phyloP scores from a whole-genome alignment of 2,329 filamentous ascomycete species.

The Pseudopithomyces chartarum region DNA sequence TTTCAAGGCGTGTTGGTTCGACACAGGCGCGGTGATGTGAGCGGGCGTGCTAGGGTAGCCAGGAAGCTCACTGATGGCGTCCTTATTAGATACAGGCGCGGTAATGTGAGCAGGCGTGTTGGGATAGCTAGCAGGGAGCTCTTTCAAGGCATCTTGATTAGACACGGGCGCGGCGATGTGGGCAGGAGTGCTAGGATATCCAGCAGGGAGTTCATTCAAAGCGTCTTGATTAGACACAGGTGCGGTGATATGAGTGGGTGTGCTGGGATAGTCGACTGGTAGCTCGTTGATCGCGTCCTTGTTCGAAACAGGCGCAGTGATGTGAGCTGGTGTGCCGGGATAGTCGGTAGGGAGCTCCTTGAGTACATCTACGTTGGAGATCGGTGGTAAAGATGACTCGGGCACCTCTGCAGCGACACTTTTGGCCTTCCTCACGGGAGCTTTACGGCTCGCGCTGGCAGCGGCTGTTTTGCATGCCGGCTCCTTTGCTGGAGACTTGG shows the following conservation, averaged over 20 bases:
- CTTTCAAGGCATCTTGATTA: constrained; percentile 1
- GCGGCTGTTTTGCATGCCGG: constrained; percentile 29
- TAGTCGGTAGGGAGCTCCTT: neutral
- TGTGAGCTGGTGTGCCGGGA: constrained; percentile 26
- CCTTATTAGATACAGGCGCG: constrained; percentile 20
- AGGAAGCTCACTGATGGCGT: constrained; percentile 19
- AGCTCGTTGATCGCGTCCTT: constrained; percentile 19
- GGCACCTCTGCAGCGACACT: constrained; percentile 18
- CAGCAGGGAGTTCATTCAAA: neutral
- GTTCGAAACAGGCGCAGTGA: constrained; percentile 13
- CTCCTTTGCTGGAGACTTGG: constrained; percentile 31
- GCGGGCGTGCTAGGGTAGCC: constrained; percentile 6
- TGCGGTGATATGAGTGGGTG: constrained; percentile 7
- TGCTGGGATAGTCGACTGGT: constrained; percentile 3
- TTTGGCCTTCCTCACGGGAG: constrained; percentile 11
- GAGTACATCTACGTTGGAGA: neutral
- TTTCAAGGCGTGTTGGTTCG: neutral
- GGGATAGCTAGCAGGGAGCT: constrained; percentile 19
- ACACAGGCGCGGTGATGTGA: constrained; percentile 3
- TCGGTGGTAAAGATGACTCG: constrained; percentile 2
- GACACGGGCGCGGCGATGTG: neutral
- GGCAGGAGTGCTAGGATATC: neutral
- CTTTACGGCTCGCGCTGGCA: neutral
- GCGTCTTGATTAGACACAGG: neutral
- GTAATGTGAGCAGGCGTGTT: constrained; percentile 31